Conservation (phyloP, 2,329 filamentous ascomycete species). For the Colletotrichum musae region DNA sequence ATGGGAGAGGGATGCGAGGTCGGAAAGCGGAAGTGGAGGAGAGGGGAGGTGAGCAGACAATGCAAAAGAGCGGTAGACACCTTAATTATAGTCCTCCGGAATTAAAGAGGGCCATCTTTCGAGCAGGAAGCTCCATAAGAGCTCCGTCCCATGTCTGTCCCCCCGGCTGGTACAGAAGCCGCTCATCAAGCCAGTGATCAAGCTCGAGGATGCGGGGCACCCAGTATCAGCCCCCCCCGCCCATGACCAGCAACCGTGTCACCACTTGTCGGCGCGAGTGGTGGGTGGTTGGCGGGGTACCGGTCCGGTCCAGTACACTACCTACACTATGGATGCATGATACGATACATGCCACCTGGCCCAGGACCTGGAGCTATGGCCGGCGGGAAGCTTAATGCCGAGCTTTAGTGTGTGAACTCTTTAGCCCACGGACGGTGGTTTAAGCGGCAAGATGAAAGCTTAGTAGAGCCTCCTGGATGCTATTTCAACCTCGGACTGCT, state of each 20-base stretch:
- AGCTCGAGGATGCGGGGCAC: conserved; percentile 34
- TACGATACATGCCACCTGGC: conserved; percentile 29
- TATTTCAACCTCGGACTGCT: not conserved
- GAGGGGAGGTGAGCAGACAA: not conserved
- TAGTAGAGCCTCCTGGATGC: not conserved
- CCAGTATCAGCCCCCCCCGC: conserved; percentile 29
- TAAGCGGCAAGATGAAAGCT: not conserved
- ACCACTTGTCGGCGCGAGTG: conserved; percentile 16
- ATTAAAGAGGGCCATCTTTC: conserved; percentile 17
- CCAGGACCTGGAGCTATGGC: conserved; percentile 30
- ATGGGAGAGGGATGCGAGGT: conserved; percentile 15
- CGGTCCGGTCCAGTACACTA: not conserved
- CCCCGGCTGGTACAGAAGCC: conserved; percentile 15
- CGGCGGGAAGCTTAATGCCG: conserved; percentile 28
- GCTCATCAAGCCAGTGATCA: conserved; percentile 9
- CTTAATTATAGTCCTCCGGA: conserved; percentile 38
- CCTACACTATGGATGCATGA: not conserved
- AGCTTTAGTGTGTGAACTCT: not conserved
- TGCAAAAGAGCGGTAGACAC: conserved; percentile 17
- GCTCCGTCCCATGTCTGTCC: conserved; percentile 26
- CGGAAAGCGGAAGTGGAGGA: conserved; percentile 25
- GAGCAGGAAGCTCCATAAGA: conserved; percentile 32
- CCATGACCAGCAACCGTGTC: conserved; percentile 30
- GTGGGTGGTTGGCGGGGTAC: conserved; percentile 22
- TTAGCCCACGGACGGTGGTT: not conserved